Evolutionary conservation across 1,284 basidiomycete genomes (phyloP).

Genomic region (Naganishia sp.): DNA sequence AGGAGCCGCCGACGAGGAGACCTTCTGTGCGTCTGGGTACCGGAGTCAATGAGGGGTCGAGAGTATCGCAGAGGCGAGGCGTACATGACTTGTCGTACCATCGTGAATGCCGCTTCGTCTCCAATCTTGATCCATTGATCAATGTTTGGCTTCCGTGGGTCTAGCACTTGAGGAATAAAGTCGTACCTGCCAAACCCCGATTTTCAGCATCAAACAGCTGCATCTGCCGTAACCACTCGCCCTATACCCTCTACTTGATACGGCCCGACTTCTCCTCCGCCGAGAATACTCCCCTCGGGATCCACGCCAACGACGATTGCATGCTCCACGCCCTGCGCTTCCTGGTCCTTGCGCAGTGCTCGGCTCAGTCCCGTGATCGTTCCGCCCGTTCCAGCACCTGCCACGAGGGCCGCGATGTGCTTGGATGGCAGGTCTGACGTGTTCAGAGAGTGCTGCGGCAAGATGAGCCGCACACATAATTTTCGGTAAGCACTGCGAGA

Average conservation of each 20-base stretch:
- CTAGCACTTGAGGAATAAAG: constrained; percentile 76
- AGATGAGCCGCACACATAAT: constrained; percentile 48
- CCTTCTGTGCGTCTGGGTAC: constrained; percentile 66
- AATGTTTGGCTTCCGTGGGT: constrained; percentile 48
- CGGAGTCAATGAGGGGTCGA: not conserved
- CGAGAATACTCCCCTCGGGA: constrained; percentile 87
- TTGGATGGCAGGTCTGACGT: constrained; percentile 49
- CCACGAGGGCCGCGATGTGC: constrained; percentile 81
- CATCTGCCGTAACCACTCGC: constrained; percentile 36
- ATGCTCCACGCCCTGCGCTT: constrained; percentile 21
- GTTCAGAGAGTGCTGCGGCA: constrained; percentile 55
- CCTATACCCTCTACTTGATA: constrained; percentile 95
- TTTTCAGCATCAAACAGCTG: not conserved
- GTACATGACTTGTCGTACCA: constrained; percentile 73
- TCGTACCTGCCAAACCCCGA: constrained; percentile 62
- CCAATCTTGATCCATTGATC: constrained; percentile 83
- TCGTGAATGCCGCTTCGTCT: constrained; percentile 78
- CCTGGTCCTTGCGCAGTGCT: constrained; percentile 68
- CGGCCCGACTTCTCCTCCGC: constrained; percentile 60
- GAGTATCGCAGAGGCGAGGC: constrained; percentile 19
- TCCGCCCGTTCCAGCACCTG: constrained; percentile 91
- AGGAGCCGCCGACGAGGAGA: constrained; percentile 86
- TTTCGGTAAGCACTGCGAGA: constrained; percentile 15
- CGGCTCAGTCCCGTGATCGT: constrained; percentile 85
- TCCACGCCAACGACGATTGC: constrained; percentile 78